Evolutionary conservation across 164 flowering plant genomes (phyloP).

Genomic region (Chloranthus sessilifolius): DNA sequence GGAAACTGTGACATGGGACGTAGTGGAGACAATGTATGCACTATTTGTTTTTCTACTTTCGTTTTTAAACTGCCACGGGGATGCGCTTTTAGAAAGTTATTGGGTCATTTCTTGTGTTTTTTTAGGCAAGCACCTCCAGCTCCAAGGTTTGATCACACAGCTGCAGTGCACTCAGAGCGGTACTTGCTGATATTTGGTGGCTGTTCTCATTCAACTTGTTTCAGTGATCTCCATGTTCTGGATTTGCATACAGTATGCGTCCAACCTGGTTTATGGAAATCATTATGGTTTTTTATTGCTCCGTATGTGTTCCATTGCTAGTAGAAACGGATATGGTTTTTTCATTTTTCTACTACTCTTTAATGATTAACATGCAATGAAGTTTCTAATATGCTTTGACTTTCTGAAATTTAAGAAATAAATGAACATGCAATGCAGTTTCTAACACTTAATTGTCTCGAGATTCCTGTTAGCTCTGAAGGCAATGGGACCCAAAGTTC

Average conservation of each 20-base stretch:
- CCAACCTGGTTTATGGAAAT: neutral
- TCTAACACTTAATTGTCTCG: neutral
- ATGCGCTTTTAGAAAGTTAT: conserved; percentile 14
- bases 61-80: neutral
- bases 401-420: neutral
- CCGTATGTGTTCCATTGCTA: no score
- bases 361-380: no score
- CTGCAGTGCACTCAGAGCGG: conserved; percentile 70
- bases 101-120: conserved; percentile 24
- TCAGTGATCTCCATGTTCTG: conserved; percentile 83
- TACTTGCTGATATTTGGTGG: conserved; percentile 92
- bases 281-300: neutral
- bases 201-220: conserved; percentile 84
- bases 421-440: neutral
- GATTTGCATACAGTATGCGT: conserved; percentile 76
- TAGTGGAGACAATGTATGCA: conserved; percentile 48
- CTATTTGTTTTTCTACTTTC: neutral
- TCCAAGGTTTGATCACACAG: conserved; percentile 90
- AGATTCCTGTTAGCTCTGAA: neutral
- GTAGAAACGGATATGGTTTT: no score
- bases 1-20: conserved; percentile 74
- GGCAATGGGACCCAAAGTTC: neutral
- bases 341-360: no score
- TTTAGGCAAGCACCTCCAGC: conserved; percentile 77
- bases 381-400: no score